Evolutionary conservation across 768 basidiomycete genomes (phyloP).

Genomic region (Leucocoprinus sp.): DNA sequence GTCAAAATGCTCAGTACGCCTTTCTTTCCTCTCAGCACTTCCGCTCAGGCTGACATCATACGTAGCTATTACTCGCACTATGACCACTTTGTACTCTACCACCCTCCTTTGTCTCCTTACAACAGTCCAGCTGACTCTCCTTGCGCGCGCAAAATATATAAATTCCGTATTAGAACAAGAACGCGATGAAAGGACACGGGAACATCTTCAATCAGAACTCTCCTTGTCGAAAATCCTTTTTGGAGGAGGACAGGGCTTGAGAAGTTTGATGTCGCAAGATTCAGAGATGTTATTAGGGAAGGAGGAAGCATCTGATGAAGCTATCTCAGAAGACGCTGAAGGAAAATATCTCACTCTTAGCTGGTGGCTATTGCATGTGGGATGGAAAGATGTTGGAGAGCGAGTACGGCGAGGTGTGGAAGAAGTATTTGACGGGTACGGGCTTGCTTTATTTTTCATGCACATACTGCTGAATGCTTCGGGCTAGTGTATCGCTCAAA

Average conservation of each 20-base stretch:
- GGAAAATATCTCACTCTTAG: constrained; percentile 18
- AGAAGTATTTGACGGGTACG: constrained; percentile 76
- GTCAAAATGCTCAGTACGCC: constrained; percentile 76
- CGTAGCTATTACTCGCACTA: constrained; percentile 77
- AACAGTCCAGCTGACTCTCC: constrained; percentile 74
- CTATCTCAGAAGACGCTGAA: constrained; percentile 62
- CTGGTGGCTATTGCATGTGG: constrained; percentile 17
- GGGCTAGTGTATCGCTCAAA: constrained; percentile 72
- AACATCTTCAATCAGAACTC: constrained; percentile 33
- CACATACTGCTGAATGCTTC: neutral
- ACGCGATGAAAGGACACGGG: constrained; percentile 46
- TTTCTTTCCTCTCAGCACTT: neutral
- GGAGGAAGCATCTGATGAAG: constrained; percentile 7
- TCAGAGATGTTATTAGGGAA: constrained; percentile 17
- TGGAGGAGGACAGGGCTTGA: constrained; percentile 19
- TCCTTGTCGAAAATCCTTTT: constrained; percentile 31
- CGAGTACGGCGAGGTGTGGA: constrained; percentile 16
- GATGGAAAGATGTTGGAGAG: constrained; percentile 17
- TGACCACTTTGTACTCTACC: constrained; percentile 81
- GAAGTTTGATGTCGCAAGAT: constrained; percentile 17
- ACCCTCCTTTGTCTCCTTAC: constrained; percentile 85
- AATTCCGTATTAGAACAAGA: constrained; percentile 55
- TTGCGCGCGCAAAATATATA: constrained; percentile 78
- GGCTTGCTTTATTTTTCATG: constrained; percentile 2
- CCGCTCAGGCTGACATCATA: constrained; percentile 1